A percentile compares a stretch with the other conserved stretches of the same genome.
These are phyloP conservation scores for Candida coleopterorum DNA, from an alignment of 805 yeast species.

Conservation along the genomic window DNA sequence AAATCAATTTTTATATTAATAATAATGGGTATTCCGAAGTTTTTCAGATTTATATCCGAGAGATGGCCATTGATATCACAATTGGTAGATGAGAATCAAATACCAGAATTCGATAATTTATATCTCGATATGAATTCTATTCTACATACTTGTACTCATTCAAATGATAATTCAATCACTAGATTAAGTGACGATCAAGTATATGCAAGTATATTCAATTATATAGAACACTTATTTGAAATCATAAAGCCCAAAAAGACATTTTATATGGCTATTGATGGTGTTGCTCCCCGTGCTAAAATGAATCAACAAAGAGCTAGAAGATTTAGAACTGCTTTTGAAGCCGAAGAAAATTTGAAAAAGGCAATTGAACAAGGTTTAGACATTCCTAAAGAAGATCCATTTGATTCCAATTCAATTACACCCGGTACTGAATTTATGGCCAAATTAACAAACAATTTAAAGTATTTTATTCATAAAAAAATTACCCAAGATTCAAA, in stretches of 20 bases:
- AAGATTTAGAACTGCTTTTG: conserved; percentile 89
- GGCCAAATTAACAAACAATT: conserved; percentile 77
- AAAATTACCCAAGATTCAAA: conserved; percentile 81
- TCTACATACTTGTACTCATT: conserved; percentile 88
- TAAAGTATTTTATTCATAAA: conserved; percentile 83
- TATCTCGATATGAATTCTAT: conserved; percentile 98
- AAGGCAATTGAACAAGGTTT: conserved; percentile 73
- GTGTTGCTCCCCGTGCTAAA: conserved; percentile 98
- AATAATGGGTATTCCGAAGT: conserved; percentile 82
- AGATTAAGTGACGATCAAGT: conserved; percentile 85
- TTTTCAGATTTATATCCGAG: conserved; percentile 93
- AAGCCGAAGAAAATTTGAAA: conserved; percentile 74
- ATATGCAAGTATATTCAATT: conserved; percentile 87
- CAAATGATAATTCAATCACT: conserved; percentile 60
- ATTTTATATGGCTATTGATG: conserved; percentile 96
- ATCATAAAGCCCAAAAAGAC: conserved; percentile 81
- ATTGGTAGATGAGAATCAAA: conserved; percentile 63
- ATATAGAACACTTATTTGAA: conserved; percentile 88
- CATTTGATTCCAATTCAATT: conserved; percentile 87
- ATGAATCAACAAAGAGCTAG: conserved; percentile 98
- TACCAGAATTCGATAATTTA: conserved; percentile 92
- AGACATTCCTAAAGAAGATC: conserved; percentile 74
- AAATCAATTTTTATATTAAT: not conserved
- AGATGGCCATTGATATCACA: conserved; percentile 98
- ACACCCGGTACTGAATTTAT: conserved; percentile 97